Evolutionary conservation across 192 early-diverging fungal genomes (phyloP), one percentile per base, ranked within the genome.

Genomic region (Mortierella claussenii): DNA sequence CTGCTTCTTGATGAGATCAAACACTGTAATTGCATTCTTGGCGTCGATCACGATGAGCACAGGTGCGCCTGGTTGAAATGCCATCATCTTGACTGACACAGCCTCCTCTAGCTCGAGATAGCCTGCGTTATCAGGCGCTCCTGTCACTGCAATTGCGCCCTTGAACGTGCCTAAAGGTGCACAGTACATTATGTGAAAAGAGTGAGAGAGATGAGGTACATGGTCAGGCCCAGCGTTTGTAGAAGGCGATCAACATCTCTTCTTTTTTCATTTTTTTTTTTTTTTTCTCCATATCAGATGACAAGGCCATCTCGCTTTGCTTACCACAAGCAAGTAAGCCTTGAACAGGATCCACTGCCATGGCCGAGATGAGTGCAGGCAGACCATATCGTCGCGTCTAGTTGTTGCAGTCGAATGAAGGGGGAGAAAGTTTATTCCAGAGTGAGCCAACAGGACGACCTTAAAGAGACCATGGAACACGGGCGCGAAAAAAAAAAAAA

Each of bases 301-400:
- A 31, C n/a, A 11, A 23, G 23, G 44, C 15, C 5, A 30, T 11
- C 4, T 15, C 50, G 21, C 9, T 20, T 55, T 27, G 21, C 62
- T 79, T 86, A 81, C 88, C 84, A 31, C 79, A 56, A 7, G 85
- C 88, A n/a, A 89, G 70, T 23, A 89, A 50, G 11, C 82, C 74
- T 34, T 86, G 83, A 3, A 82, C 85, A 31, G 81, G 69, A 46
- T 89, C 88, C 42, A 73, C 85, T 21, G 86, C 88, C 20, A 85
- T 56, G 13, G 71, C 49, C 11, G 80, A 68, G 13, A 80, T 61
- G 27, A 47, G 44, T 13, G 71, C 79, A 26, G 82, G 75, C 42
- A 83, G 33, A 8, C 85, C 85, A 51, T 81, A 82, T 4, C 71
- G 37, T 6, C 71, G 49, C 5, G 71, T 75, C 71, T 75, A 57